Base-by-base conservation (phyloP, 176 grass and related monocot species). In the Themeda triandra region DNA sequence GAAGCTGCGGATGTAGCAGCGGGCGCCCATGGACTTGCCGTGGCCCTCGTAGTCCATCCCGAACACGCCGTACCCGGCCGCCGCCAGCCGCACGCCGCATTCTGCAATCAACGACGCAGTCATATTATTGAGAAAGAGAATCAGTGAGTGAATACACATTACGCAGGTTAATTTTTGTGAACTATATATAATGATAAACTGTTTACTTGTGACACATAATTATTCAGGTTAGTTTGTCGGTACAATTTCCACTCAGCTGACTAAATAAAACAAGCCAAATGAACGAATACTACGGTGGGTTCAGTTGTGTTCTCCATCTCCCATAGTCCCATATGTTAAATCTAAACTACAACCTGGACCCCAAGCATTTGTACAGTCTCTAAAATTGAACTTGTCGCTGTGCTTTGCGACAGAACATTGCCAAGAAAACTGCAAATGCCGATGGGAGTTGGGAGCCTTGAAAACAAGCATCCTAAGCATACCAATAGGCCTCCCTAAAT, bases 11-110 rank as follows among this genome's bases (percentile, higher is more conserved):
- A 98, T 95, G 83, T 98, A 98, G 85, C 93, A 95, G 8, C 93
- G 82, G 44, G 83, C 48, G 36, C 96, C 96, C 83, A 77, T 90
- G 3, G 96, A 98, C 84, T 84, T 90, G 36, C 96, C 96, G 31
- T 98, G 96, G 0, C 96, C 96, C 77, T 98, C 92, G 60, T 98
- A 98, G 84, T 98, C 95, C 5, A 98, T 90, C 31, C 95, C 96
- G 62, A 92, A 93, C 53, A 95, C 92, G 3, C 91, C 85, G 33
- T 88, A 98, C 31, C 96, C 96, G 0, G 89, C 91, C 15, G 69
- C 68, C 11, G 91, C 92, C 2, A 98, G 77, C 76, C 83, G 76
- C 31, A 44, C 4, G 17, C 83, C 92, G 84, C 48, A 90, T 17
- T 63, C 96, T 98, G 84, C 63, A 19, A 21, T n/a, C 18, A n/a